These are phyloP conservation scores for Claviceps africana DNA, from an alignment of 2,329 filamentous ascomycete species.

Conservation along the genomic window DNA sequence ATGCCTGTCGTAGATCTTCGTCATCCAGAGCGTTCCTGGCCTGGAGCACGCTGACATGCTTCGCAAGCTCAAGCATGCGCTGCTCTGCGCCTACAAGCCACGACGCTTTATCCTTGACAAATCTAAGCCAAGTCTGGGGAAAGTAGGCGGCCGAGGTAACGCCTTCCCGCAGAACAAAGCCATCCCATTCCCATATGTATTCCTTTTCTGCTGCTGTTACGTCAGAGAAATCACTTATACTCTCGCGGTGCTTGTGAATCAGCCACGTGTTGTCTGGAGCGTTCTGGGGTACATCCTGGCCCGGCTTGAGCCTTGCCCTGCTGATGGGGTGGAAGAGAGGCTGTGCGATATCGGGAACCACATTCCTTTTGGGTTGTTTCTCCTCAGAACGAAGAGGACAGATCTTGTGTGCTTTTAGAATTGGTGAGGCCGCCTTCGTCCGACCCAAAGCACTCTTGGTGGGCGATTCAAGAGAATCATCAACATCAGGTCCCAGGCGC, in stretches of 20 bases:
- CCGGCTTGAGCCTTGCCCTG: constrained; percentile 36
- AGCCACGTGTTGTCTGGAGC: constrained; percentile 38
- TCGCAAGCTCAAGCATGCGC: constrained; percentile 39
- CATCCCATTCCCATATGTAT: constrained; percentile 45
- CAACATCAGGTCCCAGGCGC: constrained; percentile 24
- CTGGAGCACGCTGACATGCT: constrained; percentile 37
- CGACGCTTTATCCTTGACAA: constrained; percentile 32
- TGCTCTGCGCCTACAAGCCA: constrained; percentile 37
- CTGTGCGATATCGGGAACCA: constrained; percentile 36
- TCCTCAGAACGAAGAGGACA: constrained; percentile 6
- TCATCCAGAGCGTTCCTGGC: constrained; percentile 34
- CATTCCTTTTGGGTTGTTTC: constrained; percentile 16
- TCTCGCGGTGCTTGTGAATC: constrained; percentile 44
- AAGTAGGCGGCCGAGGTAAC: constrained; percentile 39
- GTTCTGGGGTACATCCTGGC: constrained; percentile 30
- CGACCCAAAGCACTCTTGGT: constrained; percentile 11
- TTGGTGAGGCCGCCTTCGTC: constrained; percentile 13
- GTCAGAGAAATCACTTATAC: constrained; percentile 42
- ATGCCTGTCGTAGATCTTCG: constrained; percentile 27
- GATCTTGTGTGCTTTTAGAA: constrained; percentile 7
- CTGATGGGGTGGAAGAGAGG: constrained; percentile 44
- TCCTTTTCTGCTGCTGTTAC: constrained; percentile 40
- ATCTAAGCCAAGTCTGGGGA: constrained; percentile 36
- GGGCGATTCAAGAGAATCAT: constrained; percentile 14
- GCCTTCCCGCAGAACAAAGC: constrained; percentile 36